A percentile compares a stretch with the other conserved stretches of the same genome.
Evolutionary conservation across 352 stramenopile species (phyloP).

Genomic region (Saprolegnia diclina): DNA sequence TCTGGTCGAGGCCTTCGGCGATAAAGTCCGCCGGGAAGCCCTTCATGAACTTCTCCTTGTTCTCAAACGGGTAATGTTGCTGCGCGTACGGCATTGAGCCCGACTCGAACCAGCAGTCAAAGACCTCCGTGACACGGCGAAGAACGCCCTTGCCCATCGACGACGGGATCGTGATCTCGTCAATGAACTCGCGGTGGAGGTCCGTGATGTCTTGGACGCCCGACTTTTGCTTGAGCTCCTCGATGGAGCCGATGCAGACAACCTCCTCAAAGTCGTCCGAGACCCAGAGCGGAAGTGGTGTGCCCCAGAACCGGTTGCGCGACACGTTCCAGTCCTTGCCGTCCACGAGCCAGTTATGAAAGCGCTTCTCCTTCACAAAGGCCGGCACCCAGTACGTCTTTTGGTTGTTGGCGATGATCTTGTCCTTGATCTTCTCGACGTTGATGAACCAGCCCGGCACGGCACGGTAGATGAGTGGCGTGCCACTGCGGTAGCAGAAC

Average conservation of each 20-base stretch:
- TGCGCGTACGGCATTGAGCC: slow-evolving; percentile 99
- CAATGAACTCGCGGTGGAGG: slow-evolving; percentile 98
- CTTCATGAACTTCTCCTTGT: slow-evolving; percentile 95
- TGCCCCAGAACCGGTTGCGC: slow-evolving; percentile 98
- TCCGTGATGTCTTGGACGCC: slow-evolving; percentile 89
- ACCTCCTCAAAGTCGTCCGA: slow-evolving; percentile 97
- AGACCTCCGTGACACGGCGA: slow-evolving; percentile 88
- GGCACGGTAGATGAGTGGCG: slow-evolving; percentile 99
- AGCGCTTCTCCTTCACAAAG: slow-evolving; percentile 98
- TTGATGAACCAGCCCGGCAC: slow-evolving; percentile 99
- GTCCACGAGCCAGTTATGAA: slow-evolving; percentile 99
- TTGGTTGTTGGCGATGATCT: slow-evolving; percentile 88
- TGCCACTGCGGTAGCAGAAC: slow-evolving; percentile 99
- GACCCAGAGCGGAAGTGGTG: slow-evolving; percentile 97
- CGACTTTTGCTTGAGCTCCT: slow-evolving; percentile 93
- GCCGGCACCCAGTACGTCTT: slow-evolving; percentile 77
- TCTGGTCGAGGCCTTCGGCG: slow-evolving; percentile 99
- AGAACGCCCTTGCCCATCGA: slow-evolving; percentile 86
- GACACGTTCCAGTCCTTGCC: slow-evolving; percentile 99
- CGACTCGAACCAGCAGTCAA: slow-evolving; percentile 99
- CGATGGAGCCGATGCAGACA: slow-evolving; percentile 95
- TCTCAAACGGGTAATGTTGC: slow-evolving; percentile 99
- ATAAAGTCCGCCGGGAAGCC: slow-evolving; percentile 99
- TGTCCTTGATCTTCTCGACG: slow-evolving; percentile 97
- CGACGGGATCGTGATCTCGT: slow-evolving; percentile 97